Conservation (phyloP, 768 basidiomycete species). For the Auricularia heimuer region DNA sequence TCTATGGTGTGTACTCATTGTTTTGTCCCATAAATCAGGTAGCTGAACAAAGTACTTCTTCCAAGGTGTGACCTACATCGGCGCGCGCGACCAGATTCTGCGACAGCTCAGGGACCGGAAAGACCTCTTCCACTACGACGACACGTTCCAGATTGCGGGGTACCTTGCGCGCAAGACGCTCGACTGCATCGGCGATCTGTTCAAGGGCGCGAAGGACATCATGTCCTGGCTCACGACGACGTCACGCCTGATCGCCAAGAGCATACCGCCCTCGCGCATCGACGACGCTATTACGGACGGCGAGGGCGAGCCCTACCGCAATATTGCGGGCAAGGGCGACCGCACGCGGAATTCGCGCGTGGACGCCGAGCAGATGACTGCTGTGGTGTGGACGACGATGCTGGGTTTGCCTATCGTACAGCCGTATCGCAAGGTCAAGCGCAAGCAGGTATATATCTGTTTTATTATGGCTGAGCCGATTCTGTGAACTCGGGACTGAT, state of each 20-base stretch:
- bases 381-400: slow-evolving; percentile 93
- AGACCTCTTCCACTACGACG: slow-evolving; percentile 53
- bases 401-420: slow-evolving; percentile 94
- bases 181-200: slow-evolving; percentile 79
- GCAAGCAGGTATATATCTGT: slow-evolving; percentile 44
- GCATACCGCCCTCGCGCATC: slow-evolving; percentile 66
- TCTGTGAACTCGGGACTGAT: not conserved
- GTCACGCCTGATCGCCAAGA: slow-evolving; percentile 78
- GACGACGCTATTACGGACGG: slow-evolving; percentile 28
- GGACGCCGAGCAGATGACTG: slow-evolving; percentile 86
- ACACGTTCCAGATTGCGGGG: slow-evolving; percentile 61
- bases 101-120: slow-evolving; percentile 71
- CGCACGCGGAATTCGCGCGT: slow-evolving; percentile 30
- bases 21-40: slow-evolving; percentile 6
- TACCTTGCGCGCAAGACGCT: slow-evolving; percentile 80
- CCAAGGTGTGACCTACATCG: slow-evolving; percentile 69
- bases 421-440: slow-evolving; percentile 77
- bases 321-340: not conserved
- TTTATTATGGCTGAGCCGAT: not conserved
- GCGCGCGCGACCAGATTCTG: slow-evolving; percentile 91
- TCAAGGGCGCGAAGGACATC: slow-evolving; percentile 84
- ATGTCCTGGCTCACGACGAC: slow-evolving; percentile 83
- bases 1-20: slow-evolving; percentile 50
- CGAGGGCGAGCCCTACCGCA: slow-evolving; percentile 9
- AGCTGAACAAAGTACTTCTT: too few species aligned